These are phyloP conservation scores for Fistulifera solaris DNA, from an alignment of 108 stramenopile species.

Conservation along the genomic window DNA sequence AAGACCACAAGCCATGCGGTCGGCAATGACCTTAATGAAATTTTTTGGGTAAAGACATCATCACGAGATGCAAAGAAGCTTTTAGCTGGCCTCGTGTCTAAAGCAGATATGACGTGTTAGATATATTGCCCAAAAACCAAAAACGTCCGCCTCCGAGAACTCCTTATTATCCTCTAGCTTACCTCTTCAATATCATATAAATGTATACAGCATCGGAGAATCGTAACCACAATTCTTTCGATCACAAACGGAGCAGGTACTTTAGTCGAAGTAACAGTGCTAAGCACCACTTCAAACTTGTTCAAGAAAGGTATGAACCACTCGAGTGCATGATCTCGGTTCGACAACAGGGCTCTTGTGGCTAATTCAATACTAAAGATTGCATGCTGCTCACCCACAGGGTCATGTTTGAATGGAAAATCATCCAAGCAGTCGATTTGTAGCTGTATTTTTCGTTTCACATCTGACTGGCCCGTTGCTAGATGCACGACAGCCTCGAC, in stretches of 20 bases:
- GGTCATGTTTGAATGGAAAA: conserved; percentile 39
- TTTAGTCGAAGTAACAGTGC: conserved; percentile 7
- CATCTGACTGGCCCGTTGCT: conserved; percentile 17
- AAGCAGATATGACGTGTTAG: conserved; percentile 7
- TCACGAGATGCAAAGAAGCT: conserved; percentile 40
- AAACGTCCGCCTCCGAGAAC: too few relatives aligned
- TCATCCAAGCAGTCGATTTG: conserved; percentile 43
- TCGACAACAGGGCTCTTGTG: conserved; percentile 51
- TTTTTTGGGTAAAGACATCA: conserved; percentile 26
- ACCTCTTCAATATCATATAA: conserved; percentile 49
- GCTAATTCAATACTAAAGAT: conserved; percentile 68
- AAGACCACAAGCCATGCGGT: conserved; percentile 68
- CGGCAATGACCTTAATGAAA: conserved; percentile 45
- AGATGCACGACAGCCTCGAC: conserved; percentile 49
- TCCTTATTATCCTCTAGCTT: conserved; percentile 3
- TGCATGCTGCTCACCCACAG: conserved; percentile 59
- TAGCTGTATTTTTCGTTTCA: conserved; percentile 33
- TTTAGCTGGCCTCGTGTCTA: conserved; percentile 42
- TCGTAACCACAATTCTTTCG: conserved; percentile 64
- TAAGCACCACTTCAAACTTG: conserved; percentile 43
- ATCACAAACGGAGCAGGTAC: conserved; percentile 49
- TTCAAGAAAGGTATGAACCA: conserved; percentile 52
- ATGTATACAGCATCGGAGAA: conserved; percentile 65
- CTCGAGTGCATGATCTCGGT: conserved; percentile 40
- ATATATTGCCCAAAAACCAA: too few relatives aligned